phyloP scores from a whole-genome alignment of 2,329 filamentous ascomycete genomes.

The Corynespora cassiicola region DNA sequence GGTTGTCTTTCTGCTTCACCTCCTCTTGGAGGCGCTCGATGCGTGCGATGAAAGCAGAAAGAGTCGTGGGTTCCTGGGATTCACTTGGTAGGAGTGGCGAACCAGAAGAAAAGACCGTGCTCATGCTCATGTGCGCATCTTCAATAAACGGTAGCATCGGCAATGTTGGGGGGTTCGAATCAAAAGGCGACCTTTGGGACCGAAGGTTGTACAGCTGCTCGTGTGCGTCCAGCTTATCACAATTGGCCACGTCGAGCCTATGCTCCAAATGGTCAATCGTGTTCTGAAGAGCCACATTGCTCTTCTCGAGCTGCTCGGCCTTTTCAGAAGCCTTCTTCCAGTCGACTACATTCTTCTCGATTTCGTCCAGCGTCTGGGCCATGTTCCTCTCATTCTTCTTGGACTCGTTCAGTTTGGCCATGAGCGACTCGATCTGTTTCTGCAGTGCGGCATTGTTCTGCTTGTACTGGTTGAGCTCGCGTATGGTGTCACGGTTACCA shows the following conservation, averaged over 20 bases:
- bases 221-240: constrained; percentile 49
- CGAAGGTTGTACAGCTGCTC: constrained; percentile 42
- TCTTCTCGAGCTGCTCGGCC: constrained; percentile 32
- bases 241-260: constrained; percentile 48
- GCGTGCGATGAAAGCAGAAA: constrained; percentile 30
- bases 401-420: constrained; percentile 47
- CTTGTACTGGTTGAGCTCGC: constrained; percentile 47
- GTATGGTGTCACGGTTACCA: constrained; percentile 40
- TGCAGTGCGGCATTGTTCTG: constrained; percentile 43
- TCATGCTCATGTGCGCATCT: constrained; percentile 29
- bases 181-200: constrained; percentile 34
- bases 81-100: constrained; percentile 23
- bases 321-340: constrained; percentile 34
- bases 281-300: constrained; percentile 40
- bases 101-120: constrained; percentile 34
- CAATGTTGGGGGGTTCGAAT: constrained; percentile 17
- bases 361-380: constrained; percentile 33
- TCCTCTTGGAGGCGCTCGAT: constrained; percentile 42
- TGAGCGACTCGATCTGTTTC: constrained; percentile 47
- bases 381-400: constrained; percentile 43
- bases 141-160: background rate
- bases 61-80: constrained; percentile 26
- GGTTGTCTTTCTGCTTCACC: constrained; percentile 36
- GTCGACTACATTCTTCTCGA: constrained; percentile 38
- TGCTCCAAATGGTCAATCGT: constrained; percentile 47